Conservation (phyloP, 2,329 filamentous ascomycete genomes). For the Leptographium wingfieldii region DNA sequence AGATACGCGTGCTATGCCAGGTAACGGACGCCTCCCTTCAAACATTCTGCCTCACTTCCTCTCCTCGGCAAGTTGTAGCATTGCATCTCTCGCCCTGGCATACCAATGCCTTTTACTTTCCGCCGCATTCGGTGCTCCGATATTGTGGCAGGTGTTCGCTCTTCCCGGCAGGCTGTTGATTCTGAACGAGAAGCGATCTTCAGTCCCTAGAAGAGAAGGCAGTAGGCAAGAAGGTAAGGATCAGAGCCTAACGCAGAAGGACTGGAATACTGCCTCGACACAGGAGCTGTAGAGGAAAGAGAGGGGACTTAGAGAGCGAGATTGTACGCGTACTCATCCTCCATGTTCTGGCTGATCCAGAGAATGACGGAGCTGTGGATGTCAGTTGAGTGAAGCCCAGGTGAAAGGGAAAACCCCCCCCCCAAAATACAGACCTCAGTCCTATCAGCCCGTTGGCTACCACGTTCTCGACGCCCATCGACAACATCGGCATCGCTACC, state of each 20-base stretch:
- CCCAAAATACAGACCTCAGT: constrained; percentile 32
- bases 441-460: constrained; percentile 52
- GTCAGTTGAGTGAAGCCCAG: constrained; percentile 6
- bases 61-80: no score
- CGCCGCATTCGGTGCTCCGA: no score
- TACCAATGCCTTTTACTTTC: no score
- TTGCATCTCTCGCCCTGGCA: no score
- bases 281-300: not conserved
- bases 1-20: not conserved
- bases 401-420: not conserved
- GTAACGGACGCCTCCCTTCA: no score
- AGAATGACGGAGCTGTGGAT: constrained; percentile 43
- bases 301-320: constrained; percentile 37
- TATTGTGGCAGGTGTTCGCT: not conserved
- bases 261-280: no score
- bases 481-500: constrained; percentile 45
- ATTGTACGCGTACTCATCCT: constrained; percentile 60
- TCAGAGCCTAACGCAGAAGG: not conserved
- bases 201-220: not conserved
- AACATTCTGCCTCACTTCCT: no score
- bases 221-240: not conserved
- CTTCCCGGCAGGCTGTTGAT: not conserved
- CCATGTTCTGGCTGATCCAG: constrained; percentile 61
- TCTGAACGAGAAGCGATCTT: not conserved
- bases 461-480: constrained; percentile 55